Percentiles rank a stretch among this genome's conserved stretches.
phyloP scores from a whole-genome alignment of 345 rosid genomes.

The Eucalyptus regnans region DNA sequence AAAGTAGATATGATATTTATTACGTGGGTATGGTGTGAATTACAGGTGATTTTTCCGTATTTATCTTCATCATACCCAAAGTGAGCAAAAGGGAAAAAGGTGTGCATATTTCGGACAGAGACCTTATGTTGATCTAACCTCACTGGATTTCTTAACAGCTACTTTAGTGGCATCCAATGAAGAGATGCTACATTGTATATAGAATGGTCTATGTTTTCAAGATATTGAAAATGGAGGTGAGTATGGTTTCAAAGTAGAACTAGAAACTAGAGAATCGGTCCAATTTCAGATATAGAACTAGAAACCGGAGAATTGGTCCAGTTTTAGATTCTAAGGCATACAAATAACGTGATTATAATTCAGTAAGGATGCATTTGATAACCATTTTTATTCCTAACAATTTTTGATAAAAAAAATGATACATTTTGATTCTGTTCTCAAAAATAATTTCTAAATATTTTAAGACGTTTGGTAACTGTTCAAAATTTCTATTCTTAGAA shows the following conservation, averaged over 20 bases:
- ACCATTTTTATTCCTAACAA: fast-evolving
- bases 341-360: fast-evolving
- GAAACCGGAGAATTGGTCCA: fast-evolving
- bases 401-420: fast-evolving
- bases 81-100: neutral
- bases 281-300: no score
- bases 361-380: fast-evolving
- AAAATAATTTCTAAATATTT: fast-evolving
- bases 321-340: no score
- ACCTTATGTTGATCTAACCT: neutral
- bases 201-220: neutral
- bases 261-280: fast-evolving
- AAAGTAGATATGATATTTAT: neutral
- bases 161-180: neutral
- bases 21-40: neutral
- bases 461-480: fast-evolving
- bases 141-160: neutral
- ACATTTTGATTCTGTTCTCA: fast-evolving
- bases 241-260: fast-evolving
- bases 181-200: neutral
- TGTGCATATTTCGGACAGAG: neutral
- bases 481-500: fast-evolving
- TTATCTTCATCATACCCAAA: neutral
- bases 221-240: neutral
- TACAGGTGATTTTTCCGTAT: neutral